Percentiles rank a stretch among this genome's conserved stretches.
These are phyloP conservation scores for Scenedesmus sp. DNA, from an alignment of 163 green algal genomes.

Conservation along the genomic window DNA sequence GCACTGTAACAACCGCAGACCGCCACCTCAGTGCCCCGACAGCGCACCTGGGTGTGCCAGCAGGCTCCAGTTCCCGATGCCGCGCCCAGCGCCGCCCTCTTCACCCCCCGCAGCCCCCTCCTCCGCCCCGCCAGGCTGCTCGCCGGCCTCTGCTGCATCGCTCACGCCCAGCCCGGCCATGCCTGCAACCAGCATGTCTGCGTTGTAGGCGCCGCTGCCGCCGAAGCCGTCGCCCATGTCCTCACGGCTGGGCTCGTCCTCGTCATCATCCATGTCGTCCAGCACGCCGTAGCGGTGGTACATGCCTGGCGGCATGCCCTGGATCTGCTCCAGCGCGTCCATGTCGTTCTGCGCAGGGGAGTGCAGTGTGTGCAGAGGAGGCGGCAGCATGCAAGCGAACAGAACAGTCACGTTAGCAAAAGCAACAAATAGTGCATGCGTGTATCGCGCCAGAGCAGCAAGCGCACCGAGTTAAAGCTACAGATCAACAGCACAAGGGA, in stretches of 20 bases:
- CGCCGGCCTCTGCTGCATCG: constrained; percentile 27
- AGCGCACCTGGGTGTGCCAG: constrained; percentile 40
- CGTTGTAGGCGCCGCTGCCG: constrained; percentile 31
- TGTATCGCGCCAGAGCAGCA: too few species aligned
- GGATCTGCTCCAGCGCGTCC: constrained; percentile 56
- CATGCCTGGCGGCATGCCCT: constrained; percentile 62
- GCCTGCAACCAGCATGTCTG: constrained; percentile 44
- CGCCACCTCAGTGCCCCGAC: not conserved
- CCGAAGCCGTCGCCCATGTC: not conserved
- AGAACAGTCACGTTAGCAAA: not conserved
- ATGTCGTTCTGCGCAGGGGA: constrained; percentile 47
- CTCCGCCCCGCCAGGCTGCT: constrained; percentile 23
- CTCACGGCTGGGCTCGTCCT: constrained; percentile 70
- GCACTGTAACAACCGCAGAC: not conserved
- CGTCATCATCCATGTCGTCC: constrained; percentile 77
- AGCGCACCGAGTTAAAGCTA: too few species aligned
- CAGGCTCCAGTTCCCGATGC: constrained; percentile 54
- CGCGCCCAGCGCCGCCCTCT: not conserved
- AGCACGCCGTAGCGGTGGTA: constrained; percentile 76
- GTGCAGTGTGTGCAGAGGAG: not conserved
- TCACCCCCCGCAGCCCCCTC: not conserved
- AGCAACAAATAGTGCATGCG: too few species aligned
- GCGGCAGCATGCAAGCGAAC: not conserved
- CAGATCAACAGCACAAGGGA: too few species aligned
- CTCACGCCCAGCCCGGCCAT: constrained; percentile 53